These are phyloP conservation scores for Taphrina wiesneri DNA, from an alignment of 1,139 yeast genomes.

Conservation along the genomic window DNA sequence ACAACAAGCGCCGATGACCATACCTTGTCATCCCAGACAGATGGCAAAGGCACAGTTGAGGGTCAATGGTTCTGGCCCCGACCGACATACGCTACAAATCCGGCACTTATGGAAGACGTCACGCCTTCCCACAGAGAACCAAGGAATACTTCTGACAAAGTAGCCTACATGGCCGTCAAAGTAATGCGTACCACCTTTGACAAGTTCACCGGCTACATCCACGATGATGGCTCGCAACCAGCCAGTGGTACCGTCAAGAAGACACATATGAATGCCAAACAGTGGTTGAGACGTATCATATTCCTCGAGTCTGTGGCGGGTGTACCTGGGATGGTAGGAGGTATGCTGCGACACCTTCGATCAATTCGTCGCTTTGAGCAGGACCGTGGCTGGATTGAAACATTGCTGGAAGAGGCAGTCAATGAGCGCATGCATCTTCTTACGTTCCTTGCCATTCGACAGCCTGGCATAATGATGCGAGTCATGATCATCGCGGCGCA, in stretches of 20 bases:
- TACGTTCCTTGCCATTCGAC: constrained; percentile 65
- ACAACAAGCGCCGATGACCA: not conserved
- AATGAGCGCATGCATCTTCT: constrained; percentile 77
- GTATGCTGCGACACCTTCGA: constrained; percentile 65
- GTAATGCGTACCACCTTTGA: constrained; percentile 58
- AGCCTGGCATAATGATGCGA: constrained; percentile 64
- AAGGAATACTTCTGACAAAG: constrained; percentile 52
- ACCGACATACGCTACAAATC: not conserved
- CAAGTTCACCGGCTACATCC: constrained; percentile 64
- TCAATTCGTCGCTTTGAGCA: constrained; percentile 61
- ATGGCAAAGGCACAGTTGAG: not conserved
- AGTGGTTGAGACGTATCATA: constrained; percentile 69
- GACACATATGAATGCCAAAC: constrained; percentile 60
- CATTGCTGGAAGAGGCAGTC: constrained; percentile 72
- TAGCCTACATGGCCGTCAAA: constrained; percentile 55
- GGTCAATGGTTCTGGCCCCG: constrained; percentile 6
- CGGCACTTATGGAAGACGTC: constrained; percentile 44
- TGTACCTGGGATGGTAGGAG: constrained; percentile 77
- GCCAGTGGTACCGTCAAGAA: not conserved
- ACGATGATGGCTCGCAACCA: constrained; percentile 39
- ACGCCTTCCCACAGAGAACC: constrained; percentile 59
- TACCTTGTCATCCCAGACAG: not conserved
- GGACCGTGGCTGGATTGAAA: constrained; percentile 77
- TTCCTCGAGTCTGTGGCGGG: constrained; percentile 76
- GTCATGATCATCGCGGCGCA: constrained; percentile 63